Conservation (phyloP, 768 basidiomycete genomes). For the Boletus speciosus region DNA sequence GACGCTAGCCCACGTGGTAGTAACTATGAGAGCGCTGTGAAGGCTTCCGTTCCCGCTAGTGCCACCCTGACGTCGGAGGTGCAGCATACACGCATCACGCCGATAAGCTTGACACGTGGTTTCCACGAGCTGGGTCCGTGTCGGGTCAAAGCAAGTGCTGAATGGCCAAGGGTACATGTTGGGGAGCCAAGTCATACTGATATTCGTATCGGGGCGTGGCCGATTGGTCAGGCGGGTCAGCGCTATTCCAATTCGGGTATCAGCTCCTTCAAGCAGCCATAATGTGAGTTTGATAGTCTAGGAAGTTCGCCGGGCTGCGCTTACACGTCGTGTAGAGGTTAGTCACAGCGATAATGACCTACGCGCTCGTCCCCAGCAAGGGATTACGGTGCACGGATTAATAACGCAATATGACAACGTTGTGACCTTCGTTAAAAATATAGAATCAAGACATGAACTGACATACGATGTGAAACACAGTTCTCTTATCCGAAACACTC, state of each 20-base stretch:
- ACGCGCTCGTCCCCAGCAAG: slow-evolving; percentile 36
- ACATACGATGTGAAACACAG: neutral
- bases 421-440: no score
- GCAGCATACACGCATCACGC: no score
- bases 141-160: no score
- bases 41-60: no score
- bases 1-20: no score
- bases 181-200: no score
- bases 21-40: no score
- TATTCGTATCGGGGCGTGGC: no score
- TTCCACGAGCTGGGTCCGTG: no score
- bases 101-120: no score
- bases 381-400: slow-evolving; percentile 18
- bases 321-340: slow-evolving; percentile 11
- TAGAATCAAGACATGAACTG: neutral
- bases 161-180: no score
- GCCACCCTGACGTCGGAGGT: no score
- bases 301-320: neutral
- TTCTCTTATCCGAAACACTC: neutral
- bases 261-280: slow-evolving; percentile 33
- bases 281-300: slow-evolving; percentile 16
- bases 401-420: neutral
- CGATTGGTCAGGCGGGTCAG: slow-evolving; percentile 60
- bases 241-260: slow-evolving; percentile 59
- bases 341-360: slow-evolving; percentile 38